Evolutionary conservation across 2,329 filamentous ascomycete genomes (phyloP), one percentile per base, ranked within the genome.

Genomic region (Colletotrichum brevisporum): DNA sequence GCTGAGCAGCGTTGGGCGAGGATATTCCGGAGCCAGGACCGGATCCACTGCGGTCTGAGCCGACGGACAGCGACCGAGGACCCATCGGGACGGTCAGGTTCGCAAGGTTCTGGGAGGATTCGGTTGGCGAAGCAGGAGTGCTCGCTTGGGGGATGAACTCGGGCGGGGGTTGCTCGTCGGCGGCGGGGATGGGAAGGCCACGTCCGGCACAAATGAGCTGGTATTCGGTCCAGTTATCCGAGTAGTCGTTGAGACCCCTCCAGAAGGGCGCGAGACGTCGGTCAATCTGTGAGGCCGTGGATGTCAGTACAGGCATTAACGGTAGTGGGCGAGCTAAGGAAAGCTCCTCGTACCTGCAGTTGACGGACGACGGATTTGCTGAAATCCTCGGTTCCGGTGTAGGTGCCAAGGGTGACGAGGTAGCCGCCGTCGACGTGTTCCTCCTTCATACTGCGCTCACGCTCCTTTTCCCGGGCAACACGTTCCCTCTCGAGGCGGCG

Each of bases 401-500:
- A 99, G 57, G 95, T 93, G 43, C 96, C 96, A 77, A 97, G 89
- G 0, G 96, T 99, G 39, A 99, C 96, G 55, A 99, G 83, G 82
- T 91, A 99, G 24, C 96, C 96, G 21, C 96, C 96, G 80, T 99
- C 96, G 3, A 98, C 92, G 78, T 95, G 90, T 78, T 99, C 96
- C 75, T 98, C 95, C 72, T 86, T 90, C 83, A 98, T 90, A 77
- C 96, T 99, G 73, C 92, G 88, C 79, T 97, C 95, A 55, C 96
- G 89, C 79, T 99, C 96, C 78, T 94, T 94, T 51, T 92, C 82
- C 67, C 96, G 87, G 45, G 89, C 86, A 16, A 88, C 84, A 53
- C 94, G 90, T 79, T 98, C 95, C 76, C 90, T 92, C 79, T 98
- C 95, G 63, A 94, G 83, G 71, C 91, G 92, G 71, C 95, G 88